phyloP scores from a whole-genome alignment of 2,329 filamentous ascomycete species.

The Colletotrichum costaricense region DNA sequence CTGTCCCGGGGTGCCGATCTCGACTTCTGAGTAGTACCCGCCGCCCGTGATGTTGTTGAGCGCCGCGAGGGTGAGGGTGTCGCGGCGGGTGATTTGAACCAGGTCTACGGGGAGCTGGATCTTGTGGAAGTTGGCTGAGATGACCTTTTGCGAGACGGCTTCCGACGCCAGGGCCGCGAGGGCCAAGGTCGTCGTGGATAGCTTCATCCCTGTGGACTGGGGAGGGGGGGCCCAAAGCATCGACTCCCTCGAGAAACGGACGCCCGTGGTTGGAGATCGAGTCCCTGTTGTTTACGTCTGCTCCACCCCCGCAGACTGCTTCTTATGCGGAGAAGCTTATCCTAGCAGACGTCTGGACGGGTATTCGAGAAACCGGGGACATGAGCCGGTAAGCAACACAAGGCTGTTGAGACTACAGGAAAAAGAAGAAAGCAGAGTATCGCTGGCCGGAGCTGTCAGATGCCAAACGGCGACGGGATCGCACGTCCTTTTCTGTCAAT shows the following conservation, averaged over 20 bases:
- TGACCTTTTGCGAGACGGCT: slow-evolving; percentile 18
- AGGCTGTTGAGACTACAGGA: background rate
- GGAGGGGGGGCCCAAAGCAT: background rate
- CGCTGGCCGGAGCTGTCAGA: background rate
- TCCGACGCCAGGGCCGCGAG: slow-evolving; percentile 8
- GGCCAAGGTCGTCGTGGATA: background rate
- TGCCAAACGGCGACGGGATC: background rate
- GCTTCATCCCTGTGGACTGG: background rate
- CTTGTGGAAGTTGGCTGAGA: slow-evolving; percentile 20
- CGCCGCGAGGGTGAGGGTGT: slow-evolving; percentile 47
- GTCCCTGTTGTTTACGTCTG: slow-evolving; percentile 1
- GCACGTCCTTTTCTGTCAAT: slow-evolving; percentile 14
- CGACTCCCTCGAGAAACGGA: background rate
- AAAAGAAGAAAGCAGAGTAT: slow-evolving; percentile 8
- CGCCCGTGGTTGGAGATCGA: background rate
- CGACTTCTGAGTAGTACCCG: slow-evolving; percentile 72
- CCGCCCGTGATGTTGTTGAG: slow-evolving; percentile 66
- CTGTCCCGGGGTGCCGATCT: slow-evolving; percentile 72
- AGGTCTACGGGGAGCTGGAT: slow-evolving; percentile 11
- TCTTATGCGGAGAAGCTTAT: slow-evolving; percentile 18
- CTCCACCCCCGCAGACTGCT: slow-evolving; percentile 17
- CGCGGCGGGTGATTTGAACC: slow-evolving; percentile 32
- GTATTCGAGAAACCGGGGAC: background rate
- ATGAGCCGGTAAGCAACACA: background rate
- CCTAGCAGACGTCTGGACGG: background rate